phyloP scores from a whole-genome alignment of 495 filamentous ascomycete species.

The Aspergillus nidulans region DNA sequence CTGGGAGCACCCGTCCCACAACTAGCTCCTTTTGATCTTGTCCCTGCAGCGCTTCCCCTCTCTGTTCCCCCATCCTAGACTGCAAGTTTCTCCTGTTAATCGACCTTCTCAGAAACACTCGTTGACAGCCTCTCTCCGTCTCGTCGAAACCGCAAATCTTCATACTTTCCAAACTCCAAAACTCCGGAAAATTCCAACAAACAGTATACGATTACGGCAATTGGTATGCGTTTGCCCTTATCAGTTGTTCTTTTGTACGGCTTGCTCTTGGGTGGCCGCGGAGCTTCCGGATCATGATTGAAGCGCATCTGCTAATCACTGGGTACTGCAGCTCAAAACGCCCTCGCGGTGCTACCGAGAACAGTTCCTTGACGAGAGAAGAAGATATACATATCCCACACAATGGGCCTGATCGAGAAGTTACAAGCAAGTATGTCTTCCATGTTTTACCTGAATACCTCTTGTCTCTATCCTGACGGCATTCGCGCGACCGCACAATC shows the following conservation, averaged over 20 bases:
- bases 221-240: neutral
- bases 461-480: neutral
- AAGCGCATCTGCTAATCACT: neutral
- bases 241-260: neutral
- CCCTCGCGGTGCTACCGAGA: neutral
- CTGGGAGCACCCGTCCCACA: slow-evolving; percentile 2
- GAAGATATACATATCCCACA: slow-evolving; percentile 9
- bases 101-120: neutral
- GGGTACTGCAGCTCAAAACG: neutral
- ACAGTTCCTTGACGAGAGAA: neutral
- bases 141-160: neutral
- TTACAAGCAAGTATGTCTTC: slow-evolving; percentile 48
- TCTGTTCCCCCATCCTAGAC: neutral
- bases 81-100: neutral
- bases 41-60: slow-evolving; percentile 9
- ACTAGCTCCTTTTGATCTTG: slow-evolving; percentile 5
- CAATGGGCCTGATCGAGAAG: slow-evolving; percentile 55
- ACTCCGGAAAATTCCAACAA: too few species aligned
- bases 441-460: neutral
- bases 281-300: neutral
- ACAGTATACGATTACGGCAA: neutral
- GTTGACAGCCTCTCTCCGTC: neutral
- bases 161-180: too few species aligned
- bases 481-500: neutral
- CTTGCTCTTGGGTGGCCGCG: neutral